Percentiles rank a stretch among this genome's conserved stretches.
Evolutionary conservation across 2,329 filamentous ascomycete species (phyloP).

Genomic region (Alternaria sp.): DNA sequence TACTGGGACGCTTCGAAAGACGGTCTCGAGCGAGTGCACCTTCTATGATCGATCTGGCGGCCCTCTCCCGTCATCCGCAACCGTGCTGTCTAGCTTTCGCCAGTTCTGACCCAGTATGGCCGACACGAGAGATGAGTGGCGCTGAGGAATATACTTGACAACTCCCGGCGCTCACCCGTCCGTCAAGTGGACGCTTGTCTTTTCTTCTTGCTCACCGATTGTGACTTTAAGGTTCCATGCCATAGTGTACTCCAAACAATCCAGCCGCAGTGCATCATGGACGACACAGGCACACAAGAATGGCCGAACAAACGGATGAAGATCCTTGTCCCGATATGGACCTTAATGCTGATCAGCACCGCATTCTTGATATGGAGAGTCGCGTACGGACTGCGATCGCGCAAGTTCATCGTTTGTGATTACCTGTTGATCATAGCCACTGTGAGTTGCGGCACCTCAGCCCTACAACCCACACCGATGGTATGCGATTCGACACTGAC

Average conservation of each 20-base stretch:
- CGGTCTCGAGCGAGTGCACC: conserved; percentile 9
- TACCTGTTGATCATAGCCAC: conserved; percentile 40
- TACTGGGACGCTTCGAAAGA: conserved; percentile 17
- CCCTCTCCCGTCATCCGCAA: not conserved
- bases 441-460: conserved; percentile 25
- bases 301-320: conserved; percentile 37
- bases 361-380: conserved; percentile 39
- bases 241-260: not conserved
- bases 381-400: conserved; percentile 31
- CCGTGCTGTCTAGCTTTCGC: conserved; percentile 12
- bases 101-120: conserved; percentile 5
- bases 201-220: conserved; percentile 7
- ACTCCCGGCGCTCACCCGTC: conserved; percentile 8
- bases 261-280: conserved; percentile 21
- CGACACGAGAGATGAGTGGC: conserved; percentile 10
- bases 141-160: conserved; percentile 8
- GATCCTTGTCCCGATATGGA: conserved; percentile 33
- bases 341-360: conserved; percentile 31
- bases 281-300: conserved; percentile 25
- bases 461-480: conserved; percentile 2
- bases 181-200: conserved; percentile 4
- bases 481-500: conserved; percentile 13
- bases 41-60: conserved; percentile 18
- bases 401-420: conserved; percentile 37
- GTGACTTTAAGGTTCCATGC: conserved; percentile 3